Conservation (phyloP, 345 rosid genomes). For the Atalantia buxifolia region DNA sequence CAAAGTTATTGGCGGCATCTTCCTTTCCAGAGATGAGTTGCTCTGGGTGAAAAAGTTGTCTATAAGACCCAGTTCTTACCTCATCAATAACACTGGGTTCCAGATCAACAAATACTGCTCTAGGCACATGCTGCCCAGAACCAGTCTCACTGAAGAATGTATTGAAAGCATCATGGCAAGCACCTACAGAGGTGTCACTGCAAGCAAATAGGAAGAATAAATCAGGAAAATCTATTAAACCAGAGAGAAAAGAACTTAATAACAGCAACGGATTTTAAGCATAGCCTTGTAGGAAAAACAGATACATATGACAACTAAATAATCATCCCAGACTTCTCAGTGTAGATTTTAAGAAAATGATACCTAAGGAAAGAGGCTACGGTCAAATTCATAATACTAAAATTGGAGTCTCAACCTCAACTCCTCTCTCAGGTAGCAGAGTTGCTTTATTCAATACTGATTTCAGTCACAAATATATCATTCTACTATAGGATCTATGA, state of each 20-base stretch:
- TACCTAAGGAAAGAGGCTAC: not conserved
- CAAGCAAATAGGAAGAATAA: constrained; percentile 9
- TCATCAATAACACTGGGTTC: constrained; percentile 91
- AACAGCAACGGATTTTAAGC: not conserved
- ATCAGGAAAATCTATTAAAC: not conserved
- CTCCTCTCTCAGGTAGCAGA: not conserved
- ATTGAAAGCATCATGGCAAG: constrained; percentile 71
- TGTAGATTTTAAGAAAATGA: not conserved
- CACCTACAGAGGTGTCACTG: constrained; percentile 65
- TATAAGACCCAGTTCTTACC: constrained; percentile 65
- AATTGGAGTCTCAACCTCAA: not conserved
- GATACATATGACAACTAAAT: not conserved
- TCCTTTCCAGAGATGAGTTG: constrained; percentile 93
- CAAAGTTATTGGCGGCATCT: constrained; percentile 91
- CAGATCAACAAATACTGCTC: constrained; percentile 77
- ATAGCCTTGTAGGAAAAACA: too few relatives aligned
- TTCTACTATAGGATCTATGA: not conserved
- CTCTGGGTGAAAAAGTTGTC: constrained; percentile 91
- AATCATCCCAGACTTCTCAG: not conserved
- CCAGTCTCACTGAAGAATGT: constrained; percentile 96
- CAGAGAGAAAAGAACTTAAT: not conserved
- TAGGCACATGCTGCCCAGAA: constrained; percentile 84
- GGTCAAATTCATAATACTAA: not conserved
- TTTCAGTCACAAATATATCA: not conserved
- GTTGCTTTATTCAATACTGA: not conserved